phyloP scores from a whole-genome alignment of 768 basidiomycete species.

The Asterophora parasitica region DNA sequence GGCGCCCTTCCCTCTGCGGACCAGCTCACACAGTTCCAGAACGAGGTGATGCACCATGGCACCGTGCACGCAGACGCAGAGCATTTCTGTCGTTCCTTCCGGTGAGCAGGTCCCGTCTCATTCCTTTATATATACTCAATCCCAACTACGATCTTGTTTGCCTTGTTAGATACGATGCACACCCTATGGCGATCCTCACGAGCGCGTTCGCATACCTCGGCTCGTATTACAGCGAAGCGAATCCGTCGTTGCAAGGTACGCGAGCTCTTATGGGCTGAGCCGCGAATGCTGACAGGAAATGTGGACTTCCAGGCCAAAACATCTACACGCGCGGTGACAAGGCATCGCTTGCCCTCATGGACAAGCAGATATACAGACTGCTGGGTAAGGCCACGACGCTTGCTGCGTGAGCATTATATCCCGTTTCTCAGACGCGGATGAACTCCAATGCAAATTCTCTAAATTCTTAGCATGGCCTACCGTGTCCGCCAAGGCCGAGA shows the following conservation, averaged over 20 bases:
- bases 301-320: conserved; percentile 54
- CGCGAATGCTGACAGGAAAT: background rate
- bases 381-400: conserved; percentile 88
- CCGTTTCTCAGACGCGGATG: background rate
- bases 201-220: conserved; percentile 86
- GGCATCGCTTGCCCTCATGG: conserved; percentile 72
- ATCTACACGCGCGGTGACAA: conserved; percentile 67
- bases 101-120: conserved; percentile 28
- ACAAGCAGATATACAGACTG: conserved; percentile 86
- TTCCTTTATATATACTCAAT: no score
- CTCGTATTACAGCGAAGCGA: conserved; percentile 83
- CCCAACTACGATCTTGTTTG: background rate
- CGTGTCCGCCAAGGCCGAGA: conserved; percentile 87
- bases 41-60: conserved; percentile 76
- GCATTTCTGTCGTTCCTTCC: conserved; percentile 64
- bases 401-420: conserved; percentile 56
- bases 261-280: background rate
- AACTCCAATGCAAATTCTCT: background rate
- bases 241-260: conserved; percentile 78
- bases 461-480: conserved; percentile 72
- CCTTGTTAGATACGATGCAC: conserved; percentile 72
- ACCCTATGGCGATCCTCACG: conserved; percentile 88
- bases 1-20: conserved; percentile 65
- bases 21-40: conserved; percentile 62
- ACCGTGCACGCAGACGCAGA: conserved; percentile 64